Conservation (phyloP, 2,329 filamentous ascomycete genomes). For the Aspergillus udagawae region DNA sequence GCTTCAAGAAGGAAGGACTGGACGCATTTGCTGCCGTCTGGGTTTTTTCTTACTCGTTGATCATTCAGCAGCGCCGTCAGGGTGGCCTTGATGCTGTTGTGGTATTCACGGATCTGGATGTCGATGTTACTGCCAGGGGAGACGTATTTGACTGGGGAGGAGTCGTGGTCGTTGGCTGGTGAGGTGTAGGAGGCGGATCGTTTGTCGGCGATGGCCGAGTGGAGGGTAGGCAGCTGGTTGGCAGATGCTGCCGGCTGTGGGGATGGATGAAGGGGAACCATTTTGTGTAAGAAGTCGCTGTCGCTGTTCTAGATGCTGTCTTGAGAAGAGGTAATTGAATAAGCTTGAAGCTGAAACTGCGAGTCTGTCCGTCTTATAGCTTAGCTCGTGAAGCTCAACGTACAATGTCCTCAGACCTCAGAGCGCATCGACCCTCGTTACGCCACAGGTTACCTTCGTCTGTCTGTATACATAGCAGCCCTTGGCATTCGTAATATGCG, state of each 20-base stretch:
- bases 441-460: neutral
- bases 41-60: conserved; percentile 50
- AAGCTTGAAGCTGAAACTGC: neutral
- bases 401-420: neutral
- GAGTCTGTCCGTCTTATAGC: neutral
- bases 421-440: neutral
- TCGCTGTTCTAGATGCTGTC: neutral
- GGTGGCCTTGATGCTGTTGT: conserved; percentile 50
- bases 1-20: conserved; percentile 59
- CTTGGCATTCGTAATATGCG: neutral
- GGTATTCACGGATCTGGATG: conserved; percentile 7
- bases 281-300: neutral
- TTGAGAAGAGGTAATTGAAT: neutral
- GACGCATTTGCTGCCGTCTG: conserved; percentile 55
- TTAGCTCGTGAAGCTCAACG: neutral
- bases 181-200: conserved; percentile 11
- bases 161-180: neutral
- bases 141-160: neutral
- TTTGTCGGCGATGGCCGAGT: conserved; percentile 3
- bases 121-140: neutral
- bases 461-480: neutral
- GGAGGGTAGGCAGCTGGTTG: conserved; percentile 11
- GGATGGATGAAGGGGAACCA: neutral
- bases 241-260: conserved; percentile 9
- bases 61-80: conserved; percentile 61